phyloP scores from a whole-genome alignment of 176 grass and related monocot genomes.

The Cenchrus americanus region DNA sequence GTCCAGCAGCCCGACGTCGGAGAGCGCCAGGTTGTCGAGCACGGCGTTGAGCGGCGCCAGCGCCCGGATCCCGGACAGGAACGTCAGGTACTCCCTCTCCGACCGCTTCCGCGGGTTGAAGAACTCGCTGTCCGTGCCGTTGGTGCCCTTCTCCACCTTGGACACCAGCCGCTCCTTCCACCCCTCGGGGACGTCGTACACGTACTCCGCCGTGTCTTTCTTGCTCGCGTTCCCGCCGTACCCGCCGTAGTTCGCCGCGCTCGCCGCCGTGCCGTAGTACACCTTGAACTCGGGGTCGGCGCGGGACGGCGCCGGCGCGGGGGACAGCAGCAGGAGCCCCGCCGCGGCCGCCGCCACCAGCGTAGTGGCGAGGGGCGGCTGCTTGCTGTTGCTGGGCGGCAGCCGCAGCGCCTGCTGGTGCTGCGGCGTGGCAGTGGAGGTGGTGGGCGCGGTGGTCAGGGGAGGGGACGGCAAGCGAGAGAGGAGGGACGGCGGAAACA shows the following conservation, averaged over 20 bases:
- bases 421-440: constrained; percentile 15
- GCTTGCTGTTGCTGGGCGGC: constrained; percentile 12
- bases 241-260: constrained; percentile 93
- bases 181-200: constrained; percentile 76
- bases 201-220: constrained; percentile 88
- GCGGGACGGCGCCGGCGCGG: constrained; percentile 18
- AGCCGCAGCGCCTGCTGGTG: not conserved
- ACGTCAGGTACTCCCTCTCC: constrained; percentile 89
- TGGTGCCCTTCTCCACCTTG: constrained; percentile 99
- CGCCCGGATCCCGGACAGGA: constrained; percentile 67
- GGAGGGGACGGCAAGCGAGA: constrained; percentile 38
- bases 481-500: constrained; percentile 46
- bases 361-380: constrained; percentile 37
- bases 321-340: constrained; percentile 40
- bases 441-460: constrained; percentile 36
- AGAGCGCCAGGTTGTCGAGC: constrained; percentile 89
- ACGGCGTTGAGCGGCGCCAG: constrained; percentile 84
- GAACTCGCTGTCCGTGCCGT: constrained; percentile 97
- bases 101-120: constrained; percentile 92
- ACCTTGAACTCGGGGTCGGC: constrained; percentile 47
- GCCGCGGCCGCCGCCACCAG: constrained; percentile 55
- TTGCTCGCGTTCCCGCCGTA: constrained; percentile 96
- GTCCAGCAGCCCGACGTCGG: constrained; percentile 84
- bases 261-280: constrained; percentile 84
- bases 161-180: constrained; percentile 97